These are phyloP conservation scores for Solanum clarkiae DNA, from an alignment of 257 asterid genomes.

Conservation along the genomic window DNA sequence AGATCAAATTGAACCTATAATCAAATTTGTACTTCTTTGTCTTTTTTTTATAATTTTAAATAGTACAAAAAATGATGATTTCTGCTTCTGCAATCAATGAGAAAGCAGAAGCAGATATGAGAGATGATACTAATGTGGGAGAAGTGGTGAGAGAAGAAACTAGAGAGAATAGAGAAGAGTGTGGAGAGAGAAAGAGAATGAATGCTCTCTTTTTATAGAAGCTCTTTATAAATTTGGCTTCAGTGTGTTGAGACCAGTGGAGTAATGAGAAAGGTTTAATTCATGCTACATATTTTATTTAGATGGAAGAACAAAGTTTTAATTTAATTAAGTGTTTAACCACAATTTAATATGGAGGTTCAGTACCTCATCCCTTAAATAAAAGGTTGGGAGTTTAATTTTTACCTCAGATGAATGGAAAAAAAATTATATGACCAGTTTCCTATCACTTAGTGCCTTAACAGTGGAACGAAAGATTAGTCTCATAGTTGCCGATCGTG, in stretches of 20 bases:
- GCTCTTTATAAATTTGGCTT: neutral
- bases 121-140: neutral
- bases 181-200: neutral
- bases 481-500: accelerated
- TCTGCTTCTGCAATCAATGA: neutral
- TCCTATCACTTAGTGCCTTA: accelerated
- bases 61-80: neutral
- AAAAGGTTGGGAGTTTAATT: accelerated
- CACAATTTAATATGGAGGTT: accelerated
- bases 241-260: neutral
- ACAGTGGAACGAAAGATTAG: too few species aligned
- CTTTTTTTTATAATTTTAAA: neutral
- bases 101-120: neutral
- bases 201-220: neutral
- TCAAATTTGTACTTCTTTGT: neutral
- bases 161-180: neutral
- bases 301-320: too few species aligned
- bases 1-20: neutral
- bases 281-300: too few species aligned
- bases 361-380: too few species aligned
- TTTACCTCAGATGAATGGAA: too few species aligned
- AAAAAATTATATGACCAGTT: too few species aligned
- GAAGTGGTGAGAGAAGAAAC: neutral
- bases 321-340: too few species aligned
- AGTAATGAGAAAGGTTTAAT: neutral